Conservation (phyloP, 164 flowering plant genomes). For the Aristolochia californica region DNA sequence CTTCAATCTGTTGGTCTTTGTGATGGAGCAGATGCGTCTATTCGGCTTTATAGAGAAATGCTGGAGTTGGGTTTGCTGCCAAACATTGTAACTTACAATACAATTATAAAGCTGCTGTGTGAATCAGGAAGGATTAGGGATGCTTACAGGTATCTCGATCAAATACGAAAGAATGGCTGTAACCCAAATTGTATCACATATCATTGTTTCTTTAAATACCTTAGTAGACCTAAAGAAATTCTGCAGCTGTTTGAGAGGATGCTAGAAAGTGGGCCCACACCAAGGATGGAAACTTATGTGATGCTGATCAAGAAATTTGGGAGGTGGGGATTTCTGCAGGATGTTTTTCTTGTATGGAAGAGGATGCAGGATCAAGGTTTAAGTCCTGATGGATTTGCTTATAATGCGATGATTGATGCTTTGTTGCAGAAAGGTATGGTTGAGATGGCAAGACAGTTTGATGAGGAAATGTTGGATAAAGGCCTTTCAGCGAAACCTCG, state of each 20-base stretch:
- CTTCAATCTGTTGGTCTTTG: slow-evolving; percentile 56
- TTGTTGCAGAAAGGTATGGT: slow-evolving; percentile 73
- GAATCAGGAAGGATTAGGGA: slow-evolving; percentile 52
- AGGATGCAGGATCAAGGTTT: slow-evolving; percentile 69
- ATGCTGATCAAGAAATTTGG: slow-evolving; percentile 90
- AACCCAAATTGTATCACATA: slow-evolving; percentile 63
- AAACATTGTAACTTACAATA: slow-evolving; percentile 59
- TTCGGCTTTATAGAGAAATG: slow-evolving; percentile 59
- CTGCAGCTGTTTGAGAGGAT: slow-evolving; percentile 66
- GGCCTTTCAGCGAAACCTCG: slow-evolving; percentile 73
- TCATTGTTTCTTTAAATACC: slow-evolving; percentile 49
- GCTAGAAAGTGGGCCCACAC: slow-evolving; percentile 54
- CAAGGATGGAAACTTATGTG: slow-evolving; percentile 78
- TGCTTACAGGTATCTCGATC: slow-evolving; percentile 39
- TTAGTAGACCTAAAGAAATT: slow-evolving; percentile 64
- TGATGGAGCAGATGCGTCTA: slow-evolving; percentile 63
- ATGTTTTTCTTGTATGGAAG: slow-evolving; percentile 65
- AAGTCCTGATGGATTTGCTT: slow-evolving; percentile 71
- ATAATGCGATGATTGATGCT: slow-evolving; percentile 83
- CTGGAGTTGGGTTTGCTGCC: slow-evolving; percentile 61
- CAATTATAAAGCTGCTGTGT: slow-evolving; percentile 61
- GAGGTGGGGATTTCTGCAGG: slow-evolving; percentile 88
- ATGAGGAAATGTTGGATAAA: slow-evolving; percentile 72
- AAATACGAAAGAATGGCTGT: slow-evolving; percentile 51
- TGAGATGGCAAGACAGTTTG: slow-evolving; percentile 74